A percentile compares a stretch with the other conserved stretches of the same genome.
These are phyloP conservation scores for Jacaranda mimosifolia DNA, from an alignment of 257 asterid genomes.

Conservation along the genomic window DNA sequence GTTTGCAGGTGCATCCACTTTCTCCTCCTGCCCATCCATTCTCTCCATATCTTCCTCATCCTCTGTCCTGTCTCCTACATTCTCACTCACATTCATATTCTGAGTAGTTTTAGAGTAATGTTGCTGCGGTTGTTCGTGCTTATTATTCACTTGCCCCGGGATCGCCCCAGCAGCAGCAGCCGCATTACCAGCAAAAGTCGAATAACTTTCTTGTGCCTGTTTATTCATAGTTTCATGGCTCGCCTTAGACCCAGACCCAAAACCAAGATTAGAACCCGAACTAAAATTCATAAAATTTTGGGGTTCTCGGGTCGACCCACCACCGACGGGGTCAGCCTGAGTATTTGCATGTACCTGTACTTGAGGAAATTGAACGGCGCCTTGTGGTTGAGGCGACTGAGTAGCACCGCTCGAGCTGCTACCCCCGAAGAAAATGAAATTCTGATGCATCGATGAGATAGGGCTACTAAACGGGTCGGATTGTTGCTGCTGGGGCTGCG, in stretches of 20 bases:
- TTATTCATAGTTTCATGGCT: constrained; percentile 42
- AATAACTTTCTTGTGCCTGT: constrained; percentile 36
- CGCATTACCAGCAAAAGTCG: constrained; percentile 42
- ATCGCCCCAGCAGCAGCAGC: constrained; percentile 39
- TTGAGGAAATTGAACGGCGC: constrained; percentile 45
- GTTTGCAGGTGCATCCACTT: constrained; percentile 39
- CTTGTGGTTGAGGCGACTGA: constrained; percentile 43
- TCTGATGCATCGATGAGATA: constrained; percentile 58
- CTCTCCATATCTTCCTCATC: constrained; percentile 37
- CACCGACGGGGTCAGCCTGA: constrained; percentile 42
- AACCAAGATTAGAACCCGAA: constrained; percentile 46
- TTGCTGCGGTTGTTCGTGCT: constrained; percentile 28
- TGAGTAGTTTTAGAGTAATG: constrained; percentile 33
- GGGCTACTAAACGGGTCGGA: constrained; percentile 48
- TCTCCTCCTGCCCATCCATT: constrained; percentile 44
- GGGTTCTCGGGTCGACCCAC: constrained; percentile 49
- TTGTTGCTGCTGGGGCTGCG: constrained; percentile 48
- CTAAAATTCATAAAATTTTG: constrained; percentile 50
- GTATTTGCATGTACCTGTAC: constrained; percentile 45
- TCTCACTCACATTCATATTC: constrained; percentile 38
- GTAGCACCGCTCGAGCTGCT: constrained; percentile 40
- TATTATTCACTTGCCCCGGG: constrained; percentile 37
- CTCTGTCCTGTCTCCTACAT: constrained; percentile 37
- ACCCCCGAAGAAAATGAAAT: constrained; percentile 59
- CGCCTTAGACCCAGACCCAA: constrained; percentile 49